Evolutionary conservation across 441 rosid genomes (phyloP).

Genomic region (Pelargonium fulgidum): DNA sequence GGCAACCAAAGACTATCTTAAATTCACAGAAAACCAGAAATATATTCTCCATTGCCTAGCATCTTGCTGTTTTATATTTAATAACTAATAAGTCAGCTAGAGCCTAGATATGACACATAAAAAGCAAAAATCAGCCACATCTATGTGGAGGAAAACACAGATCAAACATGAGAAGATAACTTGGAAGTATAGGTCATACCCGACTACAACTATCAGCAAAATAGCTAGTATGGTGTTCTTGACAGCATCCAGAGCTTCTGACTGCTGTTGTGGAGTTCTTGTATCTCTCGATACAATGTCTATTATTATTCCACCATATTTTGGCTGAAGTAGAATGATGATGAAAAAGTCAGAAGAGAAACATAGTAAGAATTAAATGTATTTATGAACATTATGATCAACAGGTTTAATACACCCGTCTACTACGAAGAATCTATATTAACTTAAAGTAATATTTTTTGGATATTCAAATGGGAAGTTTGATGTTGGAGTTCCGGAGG

Average conservation of each 20-base stretch:
- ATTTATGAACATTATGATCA: too few species aligned
- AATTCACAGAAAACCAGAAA: conserved; percentile 1
- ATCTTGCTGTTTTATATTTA: too few species aligned
- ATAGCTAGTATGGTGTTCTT: conserved; percentile 57
- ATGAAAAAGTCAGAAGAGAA: background rate
- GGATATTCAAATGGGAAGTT: too few species aligned
- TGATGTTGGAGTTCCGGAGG: too few species aligned
- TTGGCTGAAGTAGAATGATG: conserved; percentile 53
- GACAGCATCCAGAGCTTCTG: conserved; percentile 57
- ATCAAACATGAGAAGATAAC: background rate
- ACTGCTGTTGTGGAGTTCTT: conserved; percentile 53
- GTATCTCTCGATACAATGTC: conserved; percentile 79
- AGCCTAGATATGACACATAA: background rate
- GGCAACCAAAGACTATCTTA: background rate
- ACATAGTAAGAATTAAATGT: background rate
- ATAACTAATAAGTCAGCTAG: too few species aligned
- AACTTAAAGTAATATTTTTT: too few species aligned
- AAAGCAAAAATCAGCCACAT: conserved; percentile 7
- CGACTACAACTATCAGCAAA: conserved; percentile 63
- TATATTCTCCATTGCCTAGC: background rate
- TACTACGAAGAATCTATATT: too few species aligned
- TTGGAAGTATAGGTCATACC: conserved; percentile 38
- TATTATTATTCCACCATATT: conserved; percentile 80
- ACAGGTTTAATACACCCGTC: too few species aligned
- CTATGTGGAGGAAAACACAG: too few species aligned